Evolutionary conservation across 306 rosid species (phyloP).

Genomic region (Senna siamea): DNA sequence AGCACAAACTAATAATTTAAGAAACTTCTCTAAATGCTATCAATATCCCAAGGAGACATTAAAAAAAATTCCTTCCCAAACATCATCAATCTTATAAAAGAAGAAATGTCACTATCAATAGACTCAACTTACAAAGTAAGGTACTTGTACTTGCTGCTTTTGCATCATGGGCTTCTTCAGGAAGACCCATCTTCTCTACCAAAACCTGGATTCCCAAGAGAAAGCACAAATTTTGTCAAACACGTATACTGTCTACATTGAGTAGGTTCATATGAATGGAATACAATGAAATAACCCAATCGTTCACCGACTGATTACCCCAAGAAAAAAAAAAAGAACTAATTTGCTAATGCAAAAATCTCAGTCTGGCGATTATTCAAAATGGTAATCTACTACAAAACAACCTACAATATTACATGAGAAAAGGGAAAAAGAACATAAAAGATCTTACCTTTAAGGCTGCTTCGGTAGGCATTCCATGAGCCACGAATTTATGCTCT

Average conservation of each 20-base stretch:
- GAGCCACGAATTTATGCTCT: slow-evolving; percentile 47
- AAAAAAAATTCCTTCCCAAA: neutral
- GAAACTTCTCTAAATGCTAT: neutral
- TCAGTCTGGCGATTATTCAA: neutral
- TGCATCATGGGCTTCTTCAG: slow-evolving; percentile 39
- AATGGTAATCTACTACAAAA: neutral
- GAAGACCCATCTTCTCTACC: slow-evolving; percentile 76
- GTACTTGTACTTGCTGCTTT: slow-evolving; percentile 23
- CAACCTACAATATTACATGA: neutral
- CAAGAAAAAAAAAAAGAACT: too few species aligned
- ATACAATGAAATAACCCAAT: neutral
- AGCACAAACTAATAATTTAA: neutral
- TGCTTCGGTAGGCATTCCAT: slow-evolving; percentile 66
- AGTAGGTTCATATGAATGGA: slow-evolving; percentile 8
- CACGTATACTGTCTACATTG: neutral
- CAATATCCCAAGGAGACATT: neutral
- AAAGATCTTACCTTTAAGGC: slow-evolving; percentile 49
- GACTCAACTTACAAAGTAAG: slow-evolving; percentile 49
- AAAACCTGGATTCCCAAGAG: slow-evolving; percentile 52
- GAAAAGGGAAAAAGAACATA: neutral
- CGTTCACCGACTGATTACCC: neutral
- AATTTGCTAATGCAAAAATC: too few species aligned
- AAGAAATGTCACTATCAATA: neutral
- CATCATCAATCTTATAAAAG: neutral
- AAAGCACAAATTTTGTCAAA: neutral